Evolutionary conservation across 2,329 filamentous ascomycete genomes (phyloP), one percentile per base, ranked within the genome.

Genomic region (Lecanicillium sp.): DNA sequence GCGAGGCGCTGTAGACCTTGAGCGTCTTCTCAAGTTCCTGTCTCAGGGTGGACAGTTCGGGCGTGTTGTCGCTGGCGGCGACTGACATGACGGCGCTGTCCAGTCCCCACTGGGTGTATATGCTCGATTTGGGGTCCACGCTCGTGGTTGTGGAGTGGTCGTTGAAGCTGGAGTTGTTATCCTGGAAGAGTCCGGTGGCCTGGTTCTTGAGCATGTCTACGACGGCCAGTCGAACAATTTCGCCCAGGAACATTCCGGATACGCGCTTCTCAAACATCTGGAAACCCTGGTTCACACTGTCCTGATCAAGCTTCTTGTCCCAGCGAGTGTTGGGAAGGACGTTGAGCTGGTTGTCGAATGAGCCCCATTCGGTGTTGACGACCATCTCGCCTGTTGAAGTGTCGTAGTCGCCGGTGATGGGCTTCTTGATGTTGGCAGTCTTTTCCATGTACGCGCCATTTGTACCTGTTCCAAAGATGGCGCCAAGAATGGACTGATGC

Each of bases 251-350:
- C 91, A 98, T 97, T 64, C 93, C 93, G 1, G 90, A 95, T 14
- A 98, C 86, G 40, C 91, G 86, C 77, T 98, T 98, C 73, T 98
- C 93, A 62, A 97, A 98, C 87, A 97, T 95, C 64, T 98, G 93
- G 52, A 95, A 82, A 21, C 93, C 93, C 0, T 90, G 91, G 67
- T 98, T 97, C 58, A 88, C 82, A 55, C 85, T 93, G 51, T 84
- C 81, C 49, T 73, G 71, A 66, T 98, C 91, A 20, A 98, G 75
- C 49, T 81, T 77, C 42, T 74, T 70, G 63, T 98, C 93, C 70
- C 89, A 97, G 0, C 80, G 72, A 0, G 91, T 97, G 59, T 83
- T 85, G 38, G 91, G 93, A 33, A 98, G 76, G 17, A 95, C 86
- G 57, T 84, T 87, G 55, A 97, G 81, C 58, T 86, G 80, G 70